Evolutionary conservation across 2,329 filamentous ascomycete species (phyloP), one percentile per base, ranked within the genome.

Genomic region (Colletotrichum sp.): DNA sequence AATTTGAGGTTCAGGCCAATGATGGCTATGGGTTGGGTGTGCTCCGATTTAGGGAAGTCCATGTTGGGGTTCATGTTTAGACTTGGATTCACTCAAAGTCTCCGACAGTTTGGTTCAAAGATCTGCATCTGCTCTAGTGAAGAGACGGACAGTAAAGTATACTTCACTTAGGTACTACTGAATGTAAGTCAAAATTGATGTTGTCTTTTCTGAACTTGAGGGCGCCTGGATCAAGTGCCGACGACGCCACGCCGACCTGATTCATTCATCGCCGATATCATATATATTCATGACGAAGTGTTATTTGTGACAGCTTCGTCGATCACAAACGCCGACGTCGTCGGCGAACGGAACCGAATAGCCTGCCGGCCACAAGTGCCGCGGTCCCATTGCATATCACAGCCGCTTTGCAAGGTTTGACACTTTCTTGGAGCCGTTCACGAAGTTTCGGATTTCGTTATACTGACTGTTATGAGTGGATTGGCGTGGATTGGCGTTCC

Each of bases 1-100:
- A 79, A 75, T 26, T 76, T 76, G 30, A 78, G 78, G 12, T 77
- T 75, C 72, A 79, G 71, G 64, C 78, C 78, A 36, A 79, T 75
- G 34, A 79, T 75, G 68, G 78, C 78, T 59, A 79, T 78, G 16
- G 78, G 76, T 21, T 69, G 48, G 36, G 30, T 52, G 43, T 48
- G 43, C 6, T 48, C 43, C 10, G 43, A 48, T 4, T 21, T 21
- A 6, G 43, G 43, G n/a, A 48, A 21, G 43, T 48, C 43, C 43
- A 48, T 48, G 43, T 21, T 48, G 43, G n/a, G 10, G 43, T 21
- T 48, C 43, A 48, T 48, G 43, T 7, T 21, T 48, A 21, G 43
- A 48, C n/a, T 48, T 3, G n/a, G 2, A 0, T 48, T 48, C 18
- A 21, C 43, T 48, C 43, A 48, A 48, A 48, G n/a, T 48, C 43